Evolutionary conservation across 108 stramenopile genomes (phyloP).

Genomic region (Cyclostephanos invisitatus): DNA sequence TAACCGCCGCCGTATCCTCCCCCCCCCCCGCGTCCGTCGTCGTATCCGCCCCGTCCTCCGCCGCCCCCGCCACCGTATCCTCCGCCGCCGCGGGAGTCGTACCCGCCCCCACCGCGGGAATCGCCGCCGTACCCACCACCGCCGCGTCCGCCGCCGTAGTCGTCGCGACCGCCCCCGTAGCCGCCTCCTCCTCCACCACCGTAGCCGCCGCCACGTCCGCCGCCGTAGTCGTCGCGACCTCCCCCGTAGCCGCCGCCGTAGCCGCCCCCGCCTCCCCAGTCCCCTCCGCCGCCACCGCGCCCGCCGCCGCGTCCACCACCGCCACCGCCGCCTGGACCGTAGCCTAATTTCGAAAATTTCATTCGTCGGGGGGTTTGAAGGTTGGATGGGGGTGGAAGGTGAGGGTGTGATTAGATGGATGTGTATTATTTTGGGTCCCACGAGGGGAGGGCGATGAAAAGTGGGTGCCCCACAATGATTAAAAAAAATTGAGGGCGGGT

Average conservation of each 20-base stretch:
- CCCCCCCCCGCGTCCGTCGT: slow-evolving; percentile 13
- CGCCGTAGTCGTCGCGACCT: not conserved
- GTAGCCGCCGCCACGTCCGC: not conserved
- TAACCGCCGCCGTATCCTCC: slow-evolving; percentile 26
- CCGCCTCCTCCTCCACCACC: slow-evolving; percentile 25
- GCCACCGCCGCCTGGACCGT: slow-evolving; percentile 11
- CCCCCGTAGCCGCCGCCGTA: slow-evolving; percentile 52
- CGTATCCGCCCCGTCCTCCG: slow-evolving; percentile 36
- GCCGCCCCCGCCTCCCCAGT: slow-evolving; percentile 47
- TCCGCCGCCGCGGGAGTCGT: slow-evolving; percentile 36
- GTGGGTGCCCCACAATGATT: not conserved
- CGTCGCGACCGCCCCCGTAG: slow-evolving; percentile 7
- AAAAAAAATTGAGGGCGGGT: not conserved
- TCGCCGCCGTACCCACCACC: not conserved
- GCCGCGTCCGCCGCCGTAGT: not conserved
- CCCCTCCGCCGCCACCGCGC: slow-evolving; percentile 10
- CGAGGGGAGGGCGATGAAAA: not conserved
- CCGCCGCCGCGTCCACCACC: slow-evolving; percentile 25
- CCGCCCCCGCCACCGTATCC: slow-evolving; percentile 35
- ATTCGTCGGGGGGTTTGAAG: not conserved
- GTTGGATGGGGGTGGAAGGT: too few relatives aligned
- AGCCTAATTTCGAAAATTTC: not conserved
- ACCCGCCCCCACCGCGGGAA: slow-evolving; percentile 24
- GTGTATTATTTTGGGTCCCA: not conserved
- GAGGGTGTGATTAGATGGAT: not conserved